phyloP scores from a whole-genome alignment of 805 yeast species.

The Lachancea sp. region DNA sequence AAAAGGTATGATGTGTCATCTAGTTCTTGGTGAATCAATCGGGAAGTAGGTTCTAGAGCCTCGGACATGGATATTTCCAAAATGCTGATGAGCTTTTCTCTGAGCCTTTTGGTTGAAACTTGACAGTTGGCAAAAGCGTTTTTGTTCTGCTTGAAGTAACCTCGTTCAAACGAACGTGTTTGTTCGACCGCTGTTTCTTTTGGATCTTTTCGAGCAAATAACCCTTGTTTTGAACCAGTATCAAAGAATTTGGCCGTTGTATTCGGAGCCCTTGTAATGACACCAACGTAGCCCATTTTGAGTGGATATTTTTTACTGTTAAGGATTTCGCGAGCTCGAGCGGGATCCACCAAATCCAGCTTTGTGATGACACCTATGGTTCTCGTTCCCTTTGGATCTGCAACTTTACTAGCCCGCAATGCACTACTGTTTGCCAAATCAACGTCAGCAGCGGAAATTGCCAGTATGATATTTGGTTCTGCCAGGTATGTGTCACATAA shows the following conservation, averaged over 20 bases:
- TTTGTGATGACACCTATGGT: constrained; percentile 96
- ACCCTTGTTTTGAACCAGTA: constrained; percentile 20
- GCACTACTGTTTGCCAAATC: constrained; percentile 96
- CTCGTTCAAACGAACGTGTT: constrained; percentile 61
- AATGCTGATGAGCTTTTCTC: constrained; percentile 76
- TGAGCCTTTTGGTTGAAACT: constrained; percentile 68
- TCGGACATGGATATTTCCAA: constrained; percentile 87
- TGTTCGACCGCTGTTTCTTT: constrained; percentile 42
- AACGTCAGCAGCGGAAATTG: constrained; percentile 96
- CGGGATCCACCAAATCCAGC: constrained; percentile 80
- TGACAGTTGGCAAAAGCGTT: constrained; percentile 55
- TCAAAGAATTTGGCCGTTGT: constrained; percentile 7
- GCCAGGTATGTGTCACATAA: constrained; percentile 82
- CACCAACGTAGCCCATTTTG: constrained; percentile 97
- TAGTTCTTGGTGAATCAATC: constrained; percentile 77
- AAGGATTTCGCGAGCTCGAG: constrained; percentile 58
- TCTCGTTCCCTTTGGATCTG: constrained; percentile 92
- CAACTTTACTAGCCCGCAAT: constrained; percentile 75
- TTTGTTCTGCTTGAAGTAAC: constrained; percentile 59
- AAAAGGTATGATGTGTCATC: constrained; percentile 90
- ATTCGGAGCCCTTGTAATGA: constrained; percentile 75
- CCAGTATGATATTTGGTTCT: constrained; percentile 89
- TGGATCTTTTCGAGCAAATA: constrained; percentile 46
- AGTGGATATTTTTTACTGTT: constrained; percentile 81
- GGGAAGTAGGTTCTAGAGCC: constrained; percentile 80